Conservation (phyloP, 805 yeast species). For the Dipodascopsis uninucleata region DNA sequence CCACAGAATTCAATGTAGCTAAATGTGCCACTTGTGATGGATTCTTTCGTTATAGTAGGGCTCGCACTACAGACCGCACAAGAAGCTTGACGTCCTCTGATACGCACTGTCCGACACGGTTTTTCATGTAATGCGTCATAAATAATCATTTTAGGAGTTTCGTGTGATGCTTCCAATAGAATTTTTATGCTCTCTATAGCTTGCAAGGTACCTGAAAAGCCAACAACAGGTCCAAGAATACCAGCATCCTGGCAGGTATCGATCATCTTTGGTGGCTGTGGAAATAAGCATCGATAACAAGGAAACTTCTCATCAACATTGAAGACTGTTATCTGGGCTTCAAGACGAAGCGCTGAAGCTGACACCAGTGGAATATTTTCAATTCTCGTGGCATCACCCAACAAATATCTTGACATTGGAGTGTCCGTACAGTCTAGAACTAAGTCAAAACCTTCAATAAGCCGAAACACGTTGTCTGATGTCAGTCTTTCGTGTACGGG, state of each 20-base stretch:
- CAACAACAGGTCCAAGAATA: conserved; percentile 94
- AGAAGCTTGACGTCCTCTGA: conserved; percentile 59
- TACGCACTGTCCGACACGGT: conserved; percentile 63
- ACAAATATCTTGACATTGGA: conserved; percentile 79
- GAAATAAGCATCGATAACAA: conserved; percentile 91
- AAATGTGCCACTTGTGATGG: conserved; percentile 46
- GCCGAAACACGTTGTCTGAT: conserved; percentile 56
- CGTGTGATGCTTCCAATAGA: conserved; percentile 47
- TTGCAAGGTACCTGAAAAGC: conserved; percentile 82
- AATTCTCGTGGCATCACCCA: conserved; percentile 74
- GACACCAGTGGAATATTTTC: conserved; percentile 60
- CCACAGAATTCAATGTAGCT: conserved; percentile 82
- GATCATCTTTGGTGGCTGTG: conserved; percentile 81
- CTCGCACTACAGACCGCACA: conserved; percentile 65
- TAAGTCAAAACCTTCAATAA: conserved; percentile 64
- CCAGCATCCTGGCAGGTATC: conserved; percentile 91
- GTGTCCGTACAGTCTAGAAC: conserved; percentile 93
- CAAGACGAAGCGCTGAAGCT: conserved; percentile 87
- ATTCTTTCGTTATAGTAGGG: conserved; percentile 48
- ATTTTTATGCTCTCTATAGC: conserved; percentile 83
- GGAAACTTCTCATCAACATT: conserved; percentile 70
- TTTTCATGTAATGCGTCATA: conserved; percentile 61
- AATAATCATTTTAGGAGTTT: conserved; percentile 60
- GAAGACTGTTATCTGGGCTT: conserved; percentile 80
- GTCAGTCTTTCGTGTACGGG: conserved; percentile 43